Evolutionary conservation across 805 yeast species (phyloP).

Genomic region (Candida vaughaniae): DNA sequence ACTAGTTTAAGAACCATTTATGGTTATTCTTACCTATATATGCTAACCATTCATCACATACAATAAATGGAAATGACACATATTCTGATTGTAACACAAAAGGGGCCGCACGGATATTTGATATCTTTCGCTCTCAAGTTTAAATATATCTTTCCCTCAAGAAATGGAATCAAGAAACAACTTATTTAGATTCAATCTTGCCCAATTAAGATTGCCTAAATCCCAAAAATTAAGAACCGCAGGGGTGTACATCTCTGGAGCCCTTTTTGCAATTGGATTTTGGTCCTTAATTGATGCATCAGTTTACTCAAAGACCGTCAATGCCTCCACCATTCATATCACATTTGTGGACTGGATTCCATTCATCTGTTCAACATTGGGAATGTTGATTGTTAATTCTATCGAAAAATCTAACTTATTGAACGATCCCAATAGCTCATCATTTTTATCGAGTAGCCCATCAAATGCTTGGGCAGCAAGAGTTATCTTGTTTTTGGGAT

Average conservation of each 20-base stretch:
- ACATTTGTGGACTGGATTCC: constrained; percentile 97
- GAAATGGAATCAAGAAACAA: constrained; percentile 48
- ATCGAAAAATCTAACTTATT: constrained; percentile 67
- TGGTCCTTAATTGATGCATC: constrained; percentile 91
- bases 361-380: constrained; percentile 79
- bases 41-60: too few relatives aligned
- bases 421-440: constrained; percentile 30
- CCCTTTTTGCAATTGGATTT: constrained; percentile 78
- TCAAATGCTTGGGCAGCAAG: constrained; percentile 91
- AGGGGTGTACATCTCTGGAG: constrained; percentile 79
- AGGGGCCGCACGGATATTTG: too few relatives aligned
- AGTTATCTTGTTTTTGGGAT: constrained; percentile 85
- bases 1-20: too few relatives aligned
- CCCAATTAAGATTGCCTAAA: constrained; percentile 60
- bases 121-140: too few relatives aligned
- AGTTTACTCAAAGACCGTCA: constrained; percentile 76
- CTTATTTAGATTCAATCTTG: constrained; percentile 60
- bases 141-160: too few relatives aligned
- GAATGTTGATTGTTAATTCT: constrained; percentile 79
- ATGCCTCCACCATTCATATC: constrained; percentile 84
- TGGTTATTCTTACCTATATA: too few relatives aligned
- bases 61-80: too few relatives aligned
- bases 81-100: too few relatives aligned
- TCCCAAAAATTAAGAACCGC: constrained; percentile 66
- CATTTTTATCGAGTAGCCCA: constrained; percentile 39